Conservation (phyloP, 2,329 filamentous ascomycete species). For the Penicillium psychrosexuale region DNA sequence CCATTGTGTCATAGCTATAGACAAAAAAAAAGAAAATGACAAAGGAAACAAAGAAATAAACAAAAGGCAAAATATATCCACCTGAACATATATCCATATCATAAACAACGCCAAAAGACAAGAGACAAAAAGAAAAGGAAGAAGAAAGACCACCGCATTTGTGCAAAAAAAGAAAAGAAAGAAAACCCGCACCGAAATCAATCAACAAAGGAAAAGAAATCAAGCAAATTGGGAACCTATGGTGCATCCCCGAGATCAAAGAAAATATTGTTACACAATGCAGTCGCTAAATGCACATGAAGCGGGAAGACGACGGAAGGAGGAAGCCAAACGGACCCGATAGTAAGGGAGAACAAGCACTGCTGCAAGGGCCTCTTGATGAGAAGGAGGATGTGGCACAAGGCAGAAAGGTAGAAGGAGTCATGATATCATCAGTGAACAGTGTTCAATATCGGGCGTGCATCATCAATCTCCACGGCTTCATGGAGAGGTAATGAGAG, state of each 20-base stretch:
- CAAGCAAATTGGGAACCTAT: conserved; percentile 1
- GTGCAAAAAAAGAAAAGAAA: conserved; percentile 3
- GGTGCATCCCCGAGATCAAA: conserved; percentile 11
- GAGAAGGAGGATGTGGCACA: not conserved
- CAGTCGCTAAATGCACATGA: conserved; percentile 30
- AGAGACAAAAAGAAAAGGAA: conserved; percentile 11
- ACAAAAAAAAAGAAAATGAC: conserved; percentile 19
- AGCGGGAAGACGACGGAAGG: conserved; percentile 15
- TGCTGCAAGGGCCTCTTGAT: conserved; percentile 3
- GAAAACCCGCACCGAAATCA: conserved; percentile 6
- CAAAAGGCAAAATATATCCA: conserved; percentile 9
- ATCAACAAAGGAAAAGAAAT: conserved; percentile 11
- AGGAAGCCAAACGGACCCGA: conserved; percentile 3
- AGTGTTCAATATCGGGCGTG: not conserved
- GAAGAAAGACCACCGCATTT: conserved; percentile 11
- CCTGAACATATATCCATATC: conserved; percentile 18
- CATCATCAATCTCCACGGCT: conserved; percentile 7
- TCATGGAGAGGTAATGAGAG: conserved; percentile 27
- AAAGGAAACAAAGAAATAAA: conserved; percentile 15
- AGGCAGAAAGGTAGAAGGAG: not conserved
- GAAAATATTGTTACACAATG: conserved; percentile 29
- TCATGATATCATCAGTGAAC: conserved; percentile 17
- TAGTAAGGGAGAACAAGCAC: conserved; percentile 3
- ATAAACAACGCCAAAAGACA: conserved; percentile 11
- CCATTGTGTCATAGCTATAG: conserved; percentile 20